phyloP scores from a whole-genome alignment of 441 rosid genomes.

The Adansonia madagascariensis region DNA sequence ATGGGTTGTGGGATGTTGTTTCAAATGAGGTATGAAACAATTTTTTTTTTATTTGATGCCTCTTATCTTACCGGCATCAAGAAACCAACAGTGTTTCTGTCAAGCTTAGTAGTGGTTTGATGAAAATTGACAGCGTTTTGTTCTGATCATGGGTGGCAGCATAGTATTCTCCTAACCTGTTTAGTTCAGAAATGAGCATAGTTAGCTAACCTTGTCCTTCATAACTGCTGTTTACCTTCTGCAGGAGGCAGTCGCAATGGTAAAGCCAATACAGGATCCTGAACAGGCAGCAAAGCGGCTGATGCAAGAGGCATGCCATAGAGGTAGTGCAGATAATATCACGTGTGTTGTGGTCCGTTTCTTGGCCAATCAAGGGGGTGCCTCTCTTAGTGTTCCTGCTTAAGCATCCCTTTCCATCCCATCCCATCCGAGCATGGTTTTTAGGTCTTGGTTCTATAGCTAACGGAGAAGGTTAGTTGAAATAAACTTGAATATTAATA shows the following conservation, averaged over 20 bases:
- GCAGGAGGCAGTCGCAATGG: constrained; percentile 94
- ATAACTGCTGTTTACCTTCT: background rate
- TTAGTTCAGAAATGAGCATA: background rate
- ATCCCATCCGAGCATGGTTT: background rate
- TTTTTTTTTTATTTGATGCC: constrained; percentile 11
- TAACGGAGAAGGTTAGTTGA: background rate
- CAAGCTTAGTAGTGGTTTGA: background rate
- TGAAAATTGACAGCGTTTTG: background rate
- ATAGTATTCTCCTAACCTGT: background rate
- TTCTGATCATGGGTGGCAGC: background rate
- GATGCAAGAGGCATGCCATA: constrained; percentile 84
- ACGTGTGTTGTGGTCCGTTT: constrained; percentile 94
- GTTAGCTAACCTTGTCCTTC: background rate
- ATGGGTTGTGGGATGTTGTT: constrained; percentile 98
- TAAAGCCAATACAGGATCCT: constrained; percentile 66
- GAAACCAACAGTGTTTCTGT: background rate
- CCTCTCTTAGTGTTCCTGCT: constrained; percentile 39
- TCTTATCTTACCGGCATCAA: background rate
- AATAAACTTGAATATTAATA: constrained; percentile 31
- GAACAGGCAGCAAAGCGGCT: constrained; percentile 85
- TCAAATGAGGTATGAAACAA: constrained; percentile 70
- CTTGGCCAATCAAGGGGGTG: constrained; percentile 53
- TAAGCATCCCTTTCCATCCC: constrained; percentile 18
- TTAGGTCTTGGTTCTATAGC: constrained; percentile 16
- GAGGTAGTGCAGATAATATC: constrained; percentile 97